Evolutionary conservation across 2,329 filamentous ascomycete genomes (phyloP), one percentile per base, ranked within the genome.

Genomic region (Periglandula ipomoeae): DNA sequence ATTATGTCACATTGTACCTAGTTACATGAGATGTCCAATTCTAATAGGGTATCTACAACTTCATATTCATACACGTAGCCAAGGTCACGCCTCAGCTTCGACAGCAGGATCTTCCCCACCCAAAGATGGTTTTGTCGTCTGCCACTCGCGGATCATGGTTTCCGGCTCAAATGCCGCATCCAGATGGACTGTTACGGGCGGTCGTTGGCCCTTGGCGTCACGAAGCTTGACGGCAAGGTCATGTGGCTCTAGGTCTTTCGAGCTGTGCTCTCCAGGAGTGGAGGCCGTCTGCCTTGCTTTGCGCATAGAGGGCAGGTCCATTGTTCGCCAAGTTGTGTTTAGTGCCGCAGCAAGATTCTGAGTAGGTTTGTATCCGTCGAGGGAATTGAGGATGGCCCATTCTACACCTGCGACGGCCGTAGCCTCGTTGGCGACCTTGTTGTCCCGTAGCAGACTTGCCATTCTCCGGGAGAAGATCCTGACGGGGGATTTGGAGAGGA

Each of bases 391-490:
- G n/a, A 67, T 60, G 44, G 56, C 56, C 47, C 59, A 59, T 50
- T 67, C 65, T 5, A 61, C 47, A 27, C 56, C 56, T 3, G 59
- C 58, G 9, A 66, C 49, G 19, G 49, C 39, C 17, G 44, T 49
- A n/a, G 42, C n/a, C 13, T 50, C 47, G 11, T 44, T 24, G 4
- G 30, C 32, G 17, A 60, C 55, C 32, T 56, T 58, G 47, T 46
- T 54, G 1, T 41, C 3, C 11, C 51, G 43, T 9, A 66, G 50
- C 4, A 52, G 39, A 5, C 46, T 24, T 5, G 58, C 58, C 49
- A 63, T 60, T 7, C 54, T 51, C 10, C 52, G 51, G 30, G 61
- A 57, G n/a, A 66, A 59, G 15, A 67, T 51, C 23, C 51, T 53
- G 1, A 63, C 61, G 15, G 54, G 55, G 49, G 63, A 64, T 4